Evolutionary conservation across 805 yeast genomes (phyloP), one percentile per base, ranked within the genome.

Genomic region (Saccharomycopsis oosterbeekiorum): DNA sequence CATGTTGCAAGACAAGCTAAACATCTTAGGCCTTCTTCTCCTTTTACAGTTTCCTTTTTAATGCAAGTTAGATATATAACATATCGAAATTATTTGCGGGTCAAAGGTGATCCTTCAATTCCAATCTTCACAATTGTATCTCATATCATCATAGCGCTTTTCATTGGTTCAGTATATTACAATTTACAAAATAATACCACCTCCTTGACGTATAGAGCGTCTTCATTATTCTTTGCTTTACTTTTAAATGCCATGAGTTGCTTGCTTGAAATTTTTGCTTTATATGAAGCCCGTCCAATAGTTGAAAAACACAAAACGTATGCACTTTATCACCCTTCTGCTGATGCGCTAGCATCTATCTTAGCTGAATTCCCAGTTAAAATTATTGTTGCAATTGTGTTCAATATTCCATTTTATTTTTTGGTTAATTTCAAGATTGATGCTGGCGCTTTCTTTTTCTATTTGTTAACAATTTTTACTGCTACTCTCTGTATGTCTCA

Each of bases 211-310:
- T 76, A 73, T 67, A 75, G 90, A 68, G 80, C 84, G 67, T 83
- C 89, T 51, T 79, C 85, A 55, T 74, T 87, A 77, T 88, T 87
- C 73, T 85, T 85, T 70, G 84, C 86, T 24, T 77, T 82, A 55
- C 74, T 84, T 68, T 84, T 83, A 71, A 84, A 84, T 69, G 83
- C 87, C 14, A 81, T 84, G 67, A 75, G 84, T 17, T 83, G 85
- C 17, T 69, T 84, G 62, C 74, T 83, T 67, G 89, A 84, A 71
- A 77, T 84, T 62, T 74, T 81, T 70, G 67, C 82, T 1, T 68
- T 82, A 34, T 84, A 75, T 68, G 84, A 82, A 66, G 77, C 83
- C 41, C 76, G 85, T 70, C 78, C 80, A 8, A 78, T 83, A 64
- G 82, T 82, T 40, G 85, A 82, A 68, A 83, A 83, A 67, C 87